phyloP scores from a whole-genome alignment of 257 asterid genomes.

The Solanum peruvianum region DNA sequence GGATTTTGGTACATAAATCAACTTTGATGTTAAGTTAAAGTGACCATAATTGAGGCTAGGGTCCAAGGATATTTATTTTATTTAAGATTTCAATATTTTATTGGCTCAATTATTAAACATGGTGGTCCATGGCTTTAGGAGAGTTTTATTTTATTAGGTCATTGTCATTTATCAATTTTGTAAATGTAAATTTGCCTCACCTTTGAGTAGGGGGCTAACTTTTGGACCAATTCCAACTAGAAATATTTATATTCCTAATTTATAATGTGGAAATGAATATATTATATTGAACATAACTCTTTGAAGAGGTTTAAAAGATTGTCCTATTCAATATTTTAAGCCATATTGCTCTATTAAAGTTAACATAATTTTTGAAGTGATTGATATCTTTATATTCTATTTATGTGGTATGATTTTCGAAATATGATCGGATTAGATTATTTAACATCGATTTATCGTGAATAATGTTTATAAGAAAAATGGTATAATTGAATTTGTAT shows the following conservation, averaged over 20 bases:
- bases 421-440: background rate
- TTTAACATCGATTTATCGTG: background rate
- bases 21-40: slow-evolving; percentile 13
- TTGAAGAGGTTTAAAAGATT: background rate
- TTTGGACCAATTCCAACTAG: background rate
- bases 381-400: background rate
- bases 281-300: background rate
- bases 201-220: background rate
- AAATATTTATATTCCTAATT: background rate
- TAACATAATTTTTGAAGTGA: background rate
- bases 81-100: background rate
- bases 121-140: background rate
- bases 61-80: slow-evolving; percentile 21
- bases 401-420: background rate
- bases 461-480: too few species aligned
- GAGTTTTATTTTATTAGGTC: background rate
- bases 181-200: background rate
- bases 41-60: slow-evolving; percentile 3
- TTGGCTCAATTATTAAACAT: slow-evolving; percentile 21
- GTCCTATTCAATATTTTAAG: background rate
- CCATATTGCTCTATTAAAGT: background rate
- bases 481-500: too few species aligned
- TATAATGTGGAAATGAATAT: background rate
- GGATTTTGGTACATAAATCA: background rate
- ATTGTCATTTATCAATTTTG: background rate